Base-by-base conservation (phyloP, 306 rosid genomes). In the Ziziphus jujuba region DNA sequence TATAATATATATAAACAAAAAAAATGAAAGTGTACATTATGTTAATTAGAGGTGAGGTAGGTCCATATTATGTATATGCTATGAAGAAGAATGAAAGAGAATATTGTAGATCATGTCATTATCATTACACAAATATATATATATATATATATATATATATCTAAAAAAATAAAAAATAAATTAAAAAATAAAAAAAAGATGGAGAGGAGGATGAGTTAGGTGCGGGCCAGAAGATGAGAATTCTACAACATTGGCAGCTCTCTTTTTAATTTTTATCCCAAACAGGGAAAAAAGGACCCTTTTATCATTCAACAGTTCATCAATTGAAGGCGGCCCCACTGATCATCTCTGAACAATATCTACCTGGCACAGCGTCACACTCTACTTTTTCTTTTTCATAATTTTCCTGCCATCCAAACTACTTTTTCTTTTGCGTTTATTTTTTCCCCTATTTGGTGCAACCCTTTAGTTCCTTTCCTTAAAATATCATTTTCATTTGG, bases 401-500 rank as follows among this genome's bases (percentile, higher is more conserved):
- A 40, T 72, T 68, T 65, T 70, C 74, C 80, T 68, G 68, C 77
- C 79, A 80, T 84, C 81, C 75, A 65, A 76, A 71, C 63, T 60
- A 66, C 97, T 88, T 92, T 89, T 84, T 75, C 95, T 87, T 91
- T 85, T 65, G 77, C 72, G 73, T 68, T 84, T 83, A 76, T 79
- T 83, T 75, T 71, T 8, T 2, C 9, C 1, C 45, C 78, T 76
- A 38, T 82, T 56, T 69, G 70, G 74, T 71, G 74, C 69, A 74
- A 67, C 59, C 71, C 66, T 67, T 65, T 47, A 63, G 63, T 33
- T 54, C 79, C 88, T 87, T 87, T 87, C 75, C 88, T 87, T 87
- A 87, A 92, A 92, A 85, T 87, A 92, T 87, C 87, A 89, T 89
- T 92, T 92, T 84, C 89, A 89, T 76, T 61, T 74, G 77, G 71